Evolutionary conservation across 305 asterid species (phyloP).

Genomic region (Solanum chacoense): DNA sequence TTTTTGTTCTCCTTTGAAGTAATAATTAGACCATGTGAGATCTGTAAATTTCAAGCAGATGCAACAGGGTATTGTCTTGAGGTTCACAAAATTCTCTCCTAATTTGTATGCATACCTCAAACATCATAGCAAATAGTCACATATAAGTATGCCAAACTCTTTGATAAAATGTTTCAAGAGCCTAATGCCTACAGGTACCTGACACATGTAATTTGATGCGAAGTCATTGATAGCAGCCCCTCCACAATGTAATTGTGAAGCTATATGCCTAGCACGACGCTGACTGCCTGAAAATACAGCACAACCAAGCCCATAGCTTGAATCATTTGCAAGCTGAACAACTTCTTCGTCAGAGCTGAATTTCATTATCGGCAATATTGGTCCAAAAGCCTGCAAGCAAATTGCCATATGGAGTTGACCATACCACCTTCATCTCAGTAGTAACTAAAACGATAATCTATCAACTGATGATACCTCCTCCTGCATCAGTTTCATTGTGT

Average conservation of each 20-base stretch:
- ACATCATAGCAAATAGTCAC: neutral
- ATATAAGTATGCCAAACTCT: neutral
- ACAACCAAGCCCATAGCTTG: conserved; percentile 93
- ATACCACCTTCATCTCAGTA: conserved; percentile 2
- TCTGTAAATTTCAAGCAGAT: neutral
- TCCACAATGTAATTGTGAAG: conserved; percentile 80
- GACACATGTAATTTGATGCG: conserved; percentile 91
- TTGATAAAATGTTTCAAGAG: neutral
- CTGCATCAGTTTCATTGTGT: conserved; percentile 90
- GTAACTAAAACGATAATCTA: neutral
- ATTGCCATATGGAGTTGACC: conserved; percentile 6
- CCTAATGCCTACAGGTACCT: conserved; percentile 33
- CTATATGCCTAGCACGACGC: conserved; percentile 61
- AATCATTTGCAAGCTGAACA: conserved; percentile 78
- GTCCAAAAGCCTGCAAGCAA: conserved; percentile 82
- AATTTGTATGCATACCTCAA: neutral
- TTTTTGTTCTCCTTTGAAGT: neutral
- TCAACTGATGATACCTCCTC: conserved; percentile 55
- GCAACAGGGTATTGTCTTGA: neutral
- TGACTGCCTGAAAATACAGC: conserved; percentile 98
- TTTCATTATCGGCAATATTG: conserved; percentile 89
- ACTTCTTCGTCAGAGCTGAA: conserved; percentile 89
- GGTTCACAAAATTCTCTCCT: neutral
- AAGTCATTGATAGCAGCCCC: conserved; percentile 85
- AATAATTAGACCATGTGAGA: neutral